Percentiles rank a stretch among this genome's conserved stretches.
Conservation (phyloP, 163 green algal genomes). For the Chlorella variabilis region DNA sequence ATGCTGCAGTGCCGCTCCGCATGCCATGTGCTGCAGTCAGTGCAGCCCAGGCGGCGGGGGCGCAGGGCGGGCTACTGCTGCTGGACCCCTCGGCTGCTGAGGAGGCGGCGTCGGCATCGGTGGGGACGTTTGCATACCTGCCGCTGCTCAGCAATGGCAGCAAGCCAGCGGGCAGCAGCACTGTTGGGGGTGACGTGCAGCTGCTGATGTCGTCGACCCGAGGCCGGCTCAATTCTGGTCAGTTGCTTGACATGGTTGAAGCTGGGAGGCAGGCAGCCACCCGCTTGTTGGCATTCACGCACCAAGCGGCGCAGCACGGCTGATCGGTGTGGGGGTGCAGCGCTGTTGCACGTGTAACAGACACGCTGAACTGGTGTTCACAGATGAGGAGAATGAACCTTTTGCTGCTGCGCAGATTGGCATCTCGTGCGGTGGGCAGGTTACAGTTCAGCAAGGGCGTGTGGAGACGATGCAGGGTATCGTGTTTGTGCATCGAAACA, state of each 20-base stretch:
- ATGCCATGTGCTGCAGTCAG: conserved; percentile 4
- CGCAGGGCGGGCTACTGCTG: background rate
- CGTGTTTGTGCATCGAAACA: too few relatives aligned
- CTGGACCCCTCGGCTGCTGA: conserved; percentile 25
- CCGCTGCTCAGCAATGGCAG: background rate
- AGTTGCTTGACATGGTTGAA: conserved; percentile 32
- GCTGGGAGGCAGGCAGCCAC: conserved; percentile 8
- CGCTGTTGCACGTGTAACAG: too few relatives aligned
- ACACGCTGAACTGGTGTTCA: too few relatives aligned
- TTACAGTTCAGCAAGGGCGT: too few relatives aligned
- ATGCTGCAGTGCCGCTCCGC: conserved; percentile 78
- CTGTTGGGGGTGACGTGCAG: background rate
- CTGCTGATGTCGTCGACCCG: conserved; percentile 3
- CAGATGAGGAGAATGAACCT: too few relatives aligned
- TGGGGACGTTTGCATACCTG: conserved; percentile 26
- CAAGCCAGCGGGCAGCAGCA: background rate
- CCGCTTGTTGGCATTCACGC: conserved; percentile 16
- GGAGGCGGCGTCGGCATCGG: background rate
- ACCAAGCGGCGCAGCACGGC: conserved; percentile 20
- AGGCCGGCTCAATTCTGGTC: conserved; percentile 8
- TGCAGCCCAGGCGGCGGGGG: background rate
- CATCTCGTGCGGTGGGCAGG: too few relatives aligned
- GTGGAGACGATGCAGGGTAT: too few relatives aligned
- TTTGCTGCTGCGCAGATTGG: too few relatives aligned
- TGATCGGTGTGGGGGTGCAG: too few relatives aligned